Percentiles rank a stretch among this genome's conserved stretches.
These are phyloP conservation scores for Sphagnum tenellum DNA, from an alignment of 225 moss, liverwort and hornwort genomes.

Conservation along the genomic window DNA sequence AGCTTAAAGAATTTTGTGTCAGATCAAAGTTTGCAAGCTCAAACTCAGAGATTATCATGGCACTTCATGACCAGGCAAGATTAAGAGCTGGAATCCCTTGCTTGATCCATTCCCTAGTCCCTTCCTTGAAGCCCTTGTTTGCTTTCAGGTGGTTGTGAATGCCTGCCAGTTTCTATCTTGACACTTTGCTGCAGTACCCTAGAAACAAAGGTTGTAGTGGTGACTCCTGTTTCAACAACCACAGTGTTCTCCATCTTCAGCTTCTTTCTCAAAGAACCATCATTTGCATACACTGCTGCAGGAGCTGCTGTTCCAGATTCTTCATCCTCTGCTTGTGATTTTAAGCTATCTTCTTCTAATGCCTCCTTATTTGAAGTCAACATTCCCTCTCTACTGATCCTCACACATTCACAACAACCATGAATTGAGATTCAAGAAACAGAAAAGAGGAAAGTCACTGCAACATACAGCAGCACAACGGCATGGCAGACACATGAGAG, in stretches of 20 bases:
- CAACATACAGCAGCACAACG: too few species aligned
- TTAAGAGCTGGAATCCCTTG: slow-evolving; percentile 35
- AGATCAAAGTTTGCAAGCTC: too few species aligned
- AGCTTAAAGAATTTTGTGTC: too few species aligned
- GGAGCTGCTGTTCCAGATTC: slow-evolving; percentile 9
- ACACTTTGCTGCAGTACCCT: slow-evolving; percentile 7
- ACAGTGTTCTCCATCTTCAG: slow-evolving; percentile 31
- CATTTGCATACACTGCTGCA: slow-evolving; percentile 3
- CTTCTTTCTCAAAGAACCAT: slow-evolving; percentile 28
- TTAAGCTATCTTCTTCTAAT: slow-evolving; percentile 12
- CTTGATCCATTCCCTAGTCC: slow-evolving; percentile 6
- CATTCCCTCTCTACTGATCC: too few species aligned
- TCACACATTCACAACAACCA: too few species aligned
- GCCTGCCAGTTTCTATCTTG: slow-evolving; percentile 16
- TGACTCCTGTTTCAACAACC: slow-evolving; percentile 9
- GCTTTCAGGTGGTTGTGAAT: slow-evolving; percentile 17
- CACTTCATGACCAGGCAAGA: slow-evolving; percentile 33
- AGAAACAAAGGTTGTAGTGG: slow-evolving; percentile 22
- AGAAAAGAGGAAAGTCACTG: too few species aligned
- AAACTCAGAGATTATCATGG: too few species aligned
- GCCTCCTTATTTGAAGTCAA: slow-evolving; percentile 13
- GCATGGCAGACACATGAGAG: too few species aligned
- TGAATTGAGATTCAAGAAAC: too few species aligned
- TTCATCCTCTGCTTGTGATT: slow-evolving; percentile 14
- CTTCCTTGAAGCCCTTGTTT: slow-evolving; percentile 16